These are phyloP conservation scores for Neurospora cerealis DNA, from an alignment of 495 filamentous ascomycete genomes.

Conservation along the genomic window DNA sequence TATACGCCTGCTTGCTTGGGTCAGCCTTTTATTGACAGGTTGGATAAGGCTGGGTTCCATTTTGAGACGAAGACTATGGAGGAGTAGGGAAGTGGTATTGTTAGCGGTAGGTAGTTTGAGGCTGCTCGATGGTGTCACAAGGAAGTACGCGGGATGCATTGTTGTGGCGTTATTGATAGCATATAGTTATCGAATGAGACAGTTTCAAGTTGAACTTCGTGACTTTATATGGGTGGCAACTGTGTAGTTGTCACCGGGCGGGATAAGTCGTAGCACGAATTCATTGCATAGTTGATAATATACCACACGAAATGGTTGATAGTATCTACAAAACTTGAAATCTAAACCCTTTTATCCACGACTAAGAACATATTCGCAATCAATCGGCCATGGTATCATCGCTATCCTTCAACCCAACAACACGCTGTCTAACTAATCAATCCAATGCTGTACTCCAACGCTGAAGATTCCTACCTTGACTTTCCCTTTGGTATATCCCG, in stretches of 20 bases:
- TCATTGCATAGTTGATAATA: neutral
- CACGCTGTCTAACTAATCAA: neutral
- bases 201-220: neutral
- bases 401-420: neutral
- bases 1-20: slow-evolving; percentile 80
- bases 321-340: neutral
- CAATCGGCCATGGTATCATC: neutral
- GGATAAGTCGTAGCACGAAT: neutral
- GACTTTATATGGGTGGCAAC: neutral
- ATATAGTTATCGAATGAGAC: neutral
- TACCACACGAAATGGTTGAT: neutral
- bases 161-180: neutral
- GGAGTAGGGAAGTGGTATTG: neutral
- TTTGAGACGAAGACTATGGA: slow-evolving; percentile 43
- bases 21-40: slow-evolving; percentile 61
- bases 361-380: neutral
- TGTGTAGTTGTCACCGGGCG: neutral
- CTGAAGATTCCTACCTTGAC: neutral
- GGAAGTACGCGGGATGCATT: neutral
- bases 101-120: neutral
- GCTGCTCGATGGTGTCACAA: neutral
- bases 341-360: neutral
- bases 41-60: slow-evolving; percentile 53
- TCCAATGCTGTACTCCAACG: neutral
- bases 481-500: neutral